phyloP scores from a whole-genome alignment of 2,329 filamentous ascomycete species.

The Alternaria sp. region DNA sequence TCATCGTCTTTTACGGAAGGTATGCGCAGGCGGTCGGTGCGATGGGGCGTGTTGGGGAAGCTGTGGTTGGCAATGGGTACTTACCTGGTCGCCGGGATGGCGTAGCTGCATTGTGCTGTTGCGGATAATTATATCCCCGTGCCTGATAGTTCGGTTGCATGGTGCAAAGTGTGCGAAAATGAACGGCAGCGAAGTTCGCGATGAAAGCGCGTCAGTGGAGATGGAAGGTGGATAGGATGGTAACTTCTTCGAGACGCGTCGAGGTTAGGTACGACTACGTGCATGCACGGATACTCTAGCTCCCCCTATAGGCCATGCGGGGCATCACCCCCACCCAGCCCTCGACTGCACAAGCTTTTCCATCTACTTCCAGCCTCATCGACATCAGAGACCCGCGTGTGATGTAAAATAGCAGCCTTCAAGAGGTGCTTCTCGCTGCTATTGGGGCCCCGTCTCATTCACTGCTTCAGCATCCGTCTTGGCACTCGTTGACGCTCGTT shows the following conservation, averaged over 20 bases:
- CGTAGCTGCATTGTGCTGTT: constrained; percentile 42
- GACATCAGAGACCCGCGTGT: neutral
- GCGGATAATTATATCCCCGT: constrained; percentile 53
- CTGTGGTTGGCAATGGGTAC: constrained; percentile 24
- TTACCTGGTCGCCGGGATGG: constrained; percentile 54
- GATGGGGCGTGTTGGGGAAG: constrained; percentile 18
- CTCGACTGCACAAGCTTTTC: constrained; percentile 2
- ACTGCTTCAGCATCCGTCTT: constrained; percentile 17
- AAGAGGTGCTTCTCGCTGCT: constrained; percentile 5
- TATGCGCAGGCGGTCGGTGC: constrained; percentile 15
- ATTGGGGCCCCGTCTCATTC: constrained; percentile 8
- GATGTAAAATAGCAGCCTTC: neutral
- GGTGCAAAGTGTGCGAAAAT: constrained; percentile 32
- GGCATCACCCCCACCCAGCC: constrained; percentile 28
- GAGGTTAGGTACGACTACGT: constrained; percentile 19
- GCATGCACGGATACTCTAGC: constrained; percentile 32
- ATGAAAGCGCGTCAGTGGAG: constrained; percentile 30
- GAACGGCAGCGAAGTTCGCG: constrained; percentile 34
- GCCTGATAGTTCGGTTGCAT: constrained; percentile 53
- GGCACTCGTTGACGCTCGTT: constrained; percentile 14
- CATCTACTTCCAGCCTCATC: constrained; percentile 6
- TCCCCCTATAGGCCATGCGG: constrained; percentile 32
- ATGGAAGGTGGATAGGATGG: constrained; percentile 26
- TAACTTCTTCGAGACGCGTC: constrained; percentile 37
- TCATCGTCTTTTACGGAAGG: constrained; percentile 43